Evolutionary conservation across 768 basidiomycete genomes (phyloP), one percentile per base, ranked within the genome.

Genomic region (Psilocybe cubensis): DNA sequence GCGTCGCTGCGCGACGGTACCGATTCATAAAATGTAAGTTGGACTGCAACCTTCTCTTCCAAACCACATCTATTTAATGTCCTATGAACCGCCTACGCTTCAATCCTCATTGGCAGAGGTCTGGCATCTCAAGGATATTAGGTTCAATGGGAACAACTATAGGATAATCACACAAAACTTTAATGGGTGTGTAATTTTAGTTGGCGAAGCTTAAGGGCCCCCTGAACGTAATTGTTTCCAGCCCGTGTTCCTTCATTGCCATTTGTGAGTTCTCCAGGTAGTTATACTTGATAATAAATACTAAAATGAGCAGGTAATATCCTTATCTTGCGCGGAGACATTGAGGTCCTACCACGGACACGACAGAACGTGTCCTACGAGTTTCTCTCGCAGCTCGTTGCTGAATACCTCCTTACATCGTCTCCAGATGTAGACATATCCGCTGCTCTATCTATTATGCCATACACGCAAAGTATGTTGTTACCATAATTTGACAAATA

Each of bases 171-270:
- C 89, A 0, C 91, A 93, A 72, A 92, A 92, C 65, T 90, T 84
- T 65, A 92, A 92, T 64, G 91, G 91, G 91, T 91, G 55, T 31
- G 17, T 51, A 54, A 21, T 27, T 54, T 50, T 43, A 48, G 46
- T 47, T 31, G 18, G 17, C 18, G 18, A 17, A 24, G 23, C n/a
- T n/a, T 29, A 7, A 17, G 11, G 23, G 2, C 12, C 31, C 38
- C 23, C 52, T 54, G 46, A 41, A 54, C 58, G 40, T 57, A 52
- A 24, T 33, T 29, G 60, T 25, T 27, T 43, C 17, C 67, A 95
- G 94, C 8, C 93, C 94, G 8, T 96, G 94, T 67, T 94, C 92
- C 0, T 91, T 96, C 62, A 92, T 96, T 64, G 94, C 93, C 24
- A 90, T 94, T 57, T 94, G 92, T 91, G 66, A 63, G 82, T 40